Base-by-base conservation (phyloP, 805 yeast species). In the Ogataea kodamae region DNA sequence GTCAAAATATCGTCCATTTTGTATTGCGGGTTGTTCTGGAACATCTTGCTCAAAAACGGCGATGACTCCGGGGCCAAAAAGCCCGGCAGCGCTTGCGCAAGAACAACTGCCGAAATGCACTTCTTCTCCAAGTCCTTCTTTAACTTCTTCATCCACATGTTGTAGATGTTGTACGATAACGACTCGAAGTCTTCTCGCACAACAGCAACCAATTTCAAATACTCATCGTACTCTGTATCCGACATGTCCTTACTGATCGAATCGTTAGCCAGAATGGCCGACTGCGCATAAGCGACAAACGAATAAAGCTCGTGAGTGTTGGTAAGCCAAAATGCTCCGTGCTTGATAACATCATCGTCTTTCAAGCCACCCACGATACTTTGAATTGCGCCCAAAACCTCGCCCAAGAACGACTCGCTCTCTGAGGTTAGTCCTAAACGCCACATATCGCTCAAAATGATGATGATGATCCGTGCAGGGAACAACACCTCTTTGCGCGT, bases 281-380 rank as follows among this genome's bases (percentile, higher is more conserved):
- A 76, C 61, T 90, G 95, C 3, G 97, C 97, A 61, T 87, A 84
- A 10, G 89, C 78, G 39, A 90, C 95, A 68, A 92, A 92, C 3
- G 97, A 88, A 60, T 84, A 85, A 51, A 92, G 72, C 57, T 92
- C 97, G 57, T 92, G 96, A 3, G 94, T 89, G 62, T 92, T 92
- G 3, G 97, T 85, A 45, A 92, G 70, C 98, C 98, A 92, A 68
- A 89, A 92, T 0, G 97, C 95, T 47, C 96, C 97, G 49, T 87
- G 87, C 28, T 87, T 78, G 51, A 89, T 80, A 20, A 87, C 78
- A 47, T 85, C 94, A 40, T 84, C 95, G 36, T 90, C 96, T 48
- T 81, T 81, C 54, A 82, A 69, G n/a, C 70, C 63, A 32, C 83
- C 72, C 11, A 90, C 95, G 42, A 84, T 79, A 31, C 75, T 77